These are phyloP conservation scores for Arthrobotrys sphaeroides DNA, from an alignment of 2,329 filamentous ascomycete genomes.

Conservation along the genomic window DNA sequence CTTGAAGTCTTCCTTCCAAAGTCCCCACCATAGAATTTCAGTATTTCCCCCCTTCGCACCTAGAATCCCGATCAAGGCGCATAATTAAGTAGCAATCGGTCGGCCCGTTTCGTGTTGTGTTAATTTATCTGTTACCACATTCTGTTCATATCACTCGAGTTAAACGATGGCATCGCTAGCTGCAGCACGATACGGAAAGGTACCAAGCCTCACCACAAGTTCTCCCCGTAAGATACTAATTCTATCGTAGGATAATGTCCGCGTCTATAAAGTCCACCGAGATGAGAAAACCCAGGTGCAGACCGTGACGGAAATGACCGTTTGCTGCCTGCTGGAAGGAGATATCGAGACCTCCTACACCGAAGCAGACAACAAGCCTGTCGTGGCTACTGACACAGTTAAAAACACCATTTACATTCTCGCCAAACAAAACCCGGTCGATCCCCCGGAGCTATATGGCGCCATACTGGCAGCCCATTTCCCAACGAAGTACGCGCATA, in stretches of 20 bases:
- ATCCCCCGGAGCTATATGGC: slow-evolving; percentile 90
- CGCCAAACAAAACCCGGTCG: slow-evolving; percentile 91
- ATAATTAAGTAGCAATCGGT: no score
- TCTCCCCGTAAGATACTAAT: not conserved
- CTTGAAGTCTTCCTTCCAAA: not conserved
- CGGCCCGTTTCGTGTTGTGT: no score
- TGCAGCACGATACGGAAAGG: slow-evolving; percentile 58
- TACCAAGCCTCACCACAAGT: slow-evolving; percentile 32
- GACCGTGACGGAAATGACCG: slow-evolving; percentile 91
- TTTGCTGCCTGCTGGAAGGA: slow-evolving; percentile 90
- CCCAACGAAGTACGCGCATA: slow-evolving; percentile 85
- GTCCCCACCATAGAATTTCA: not conserved
- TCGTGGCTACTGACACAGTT: slow-evolving; percentile 96
- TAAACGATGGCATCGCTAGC: slow-evolving; percentile 55
- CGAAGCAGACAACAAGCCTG: slow-evolving; percentile 87
- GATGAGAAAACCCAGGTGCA: slow-evolving; percentile 80
- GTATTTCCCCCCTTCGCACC: no score
- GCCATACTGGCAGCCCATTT: slow-evolving; percentile 88
- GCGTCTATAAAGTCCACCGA: slow-evolving; percentile 91
- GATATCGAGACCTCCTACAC: slow-evolving; percentile 88
- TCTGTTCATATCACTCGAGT: not conserved
- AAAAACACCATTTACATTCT: slow-evolving; percentile 98
- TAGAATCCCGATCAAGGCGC: no score
- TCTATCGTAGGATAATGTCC: slow-evolving; percentile 85
- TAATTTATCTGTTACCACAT: not conserved